Evolutionary conservation across 768 basidiomycete species (phyloP).

Genomic region (Boletus sensibilis): DNA sequence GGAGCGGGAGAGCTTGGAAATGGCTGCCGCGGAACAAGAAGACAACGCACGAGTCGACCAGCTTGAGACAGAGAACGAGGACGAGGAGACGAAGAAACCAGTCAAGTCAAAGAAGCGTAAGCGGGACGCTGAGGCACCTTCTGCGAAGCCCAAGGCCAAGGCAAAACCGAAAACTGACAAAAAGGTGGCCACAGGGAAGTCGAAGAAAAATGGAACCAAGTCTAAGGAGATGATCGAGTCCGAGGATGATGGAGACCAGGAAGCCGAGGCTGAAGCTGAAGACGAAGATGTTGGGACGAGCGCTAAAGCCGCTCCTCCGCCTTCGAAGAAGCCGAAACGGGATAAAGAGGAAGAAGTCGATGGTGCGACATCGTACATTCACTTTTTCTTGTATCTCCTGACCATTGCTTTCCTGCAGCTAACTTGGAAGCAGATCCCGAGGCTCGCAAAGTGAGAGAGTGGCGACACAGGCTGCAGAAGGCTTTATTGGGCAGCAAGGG

Average conservation of each 20-base stretch:
- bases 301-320: constrained; percentile 58
- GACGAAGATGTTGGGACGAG: constrained; percentile 47
- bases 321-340: constrained; percentile 61
- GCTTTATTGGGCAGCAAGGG: constrained; percentile 71
- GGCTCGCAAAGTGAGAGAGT: constrained; percentile 77
- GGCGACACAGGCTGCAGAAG: constrained; percentile 91
- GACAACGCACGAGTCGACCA: constrained; percentile 67
- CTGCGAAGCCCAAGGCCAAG: constrained; percentile 41
- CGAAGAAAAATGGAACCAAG: constrained; percentile 58
- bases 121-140: constrained; percentile 53
- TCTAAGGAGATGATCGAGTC: constrained; percentile 65
- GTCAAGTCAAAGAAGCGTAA: constrained; percentile 58
- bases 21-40: constrained; percentile 44
- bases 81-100: constrained; percentile 50
- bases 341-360: constrained; percentile 63
- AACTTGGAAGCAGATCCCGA: constrained; percentile 56
- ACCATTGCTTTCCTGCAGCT: constrained; percentile 26
- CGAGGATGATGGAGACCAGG: constrained; percentile 56
- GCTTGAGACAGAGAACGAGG: constrained; percentile 52
- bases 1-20: constrained; percentile 36
- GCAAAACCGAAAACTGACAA: constrained; percentile 47
- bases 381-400: background rate
- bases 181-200: constrained; percentile 30
- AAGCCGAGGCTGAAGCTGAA: constrained; percentile 47
- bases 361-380: constrained; percentile 39